Evolutionary conservation across 106 monocot genomes (phyloP).

Genomic region (Dioscorea alata): DNA sequence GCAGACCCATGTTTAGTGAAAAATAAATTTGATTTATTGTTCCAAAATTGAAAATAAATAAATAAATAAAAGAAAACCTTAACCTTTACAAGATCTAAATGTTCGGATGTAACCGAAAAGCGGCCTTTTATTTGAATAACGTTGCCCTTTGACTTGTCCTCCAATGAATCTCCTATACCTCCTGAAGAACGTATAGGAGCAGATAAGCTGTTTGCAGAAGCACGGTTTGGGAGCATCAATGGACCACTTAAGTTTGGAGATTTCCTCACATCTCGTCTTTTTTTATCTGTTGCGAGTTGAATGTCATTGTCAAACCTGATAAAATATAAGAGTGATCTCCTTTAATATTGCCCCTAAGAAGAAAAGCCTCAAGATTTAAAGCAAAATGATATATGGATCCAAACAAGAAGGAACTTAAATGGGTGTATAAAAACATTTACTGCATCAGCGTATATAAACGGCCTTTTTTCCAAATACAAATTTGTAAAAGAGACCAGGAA

Average conservation of each 20-base stretch:
- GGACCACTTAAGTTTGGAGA: conserved; percentile 84
- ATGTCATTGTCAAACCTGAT: conserved; percentile 41
- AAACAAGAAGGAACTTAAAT: too few species aligned
- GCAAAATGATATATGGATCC: too few species aligned
- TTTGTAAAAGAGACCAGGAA: too few species aligned
- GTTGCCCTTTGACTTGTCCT: conserved; percentile 69
- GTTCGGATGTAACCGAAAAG: conserved; percentile 98
- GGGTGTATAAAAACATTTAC: too few species aligned
- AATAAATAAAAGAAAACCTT: neutral
- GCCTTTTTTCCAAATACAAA: too few species aligned
- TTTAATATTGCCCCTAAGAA: too few species aligned
- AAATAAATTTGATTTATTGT: neutral
- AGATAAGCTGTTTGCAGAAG: conserved; percentile 92
- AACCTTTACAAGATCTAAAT: conserved; percentile 93
- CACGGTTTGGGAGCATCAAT: conserved; percentile 85
- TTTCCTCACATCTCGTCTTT: conserved; percentile 52
- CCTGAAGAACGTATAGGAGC: conserved; percentile 79
- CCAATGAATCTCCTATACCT: conserved; percentile 61
- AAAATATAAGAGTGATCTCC: too few species aligned
- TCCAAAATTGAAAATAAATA: neutral
- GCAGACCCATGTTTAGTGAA: neutral
- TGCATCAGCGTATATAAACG: too few species aligned
- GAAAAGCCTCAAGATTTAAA: too few species aligned
- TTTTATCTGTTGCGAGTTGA: conserved; percentile 44
- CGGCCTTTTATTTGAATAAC: conserved; percentile 93